Evolutionary conservation across 495 filamentous ascomycete species (phyloP).

Genomic region (Cairneyella variabilis): DNA sequence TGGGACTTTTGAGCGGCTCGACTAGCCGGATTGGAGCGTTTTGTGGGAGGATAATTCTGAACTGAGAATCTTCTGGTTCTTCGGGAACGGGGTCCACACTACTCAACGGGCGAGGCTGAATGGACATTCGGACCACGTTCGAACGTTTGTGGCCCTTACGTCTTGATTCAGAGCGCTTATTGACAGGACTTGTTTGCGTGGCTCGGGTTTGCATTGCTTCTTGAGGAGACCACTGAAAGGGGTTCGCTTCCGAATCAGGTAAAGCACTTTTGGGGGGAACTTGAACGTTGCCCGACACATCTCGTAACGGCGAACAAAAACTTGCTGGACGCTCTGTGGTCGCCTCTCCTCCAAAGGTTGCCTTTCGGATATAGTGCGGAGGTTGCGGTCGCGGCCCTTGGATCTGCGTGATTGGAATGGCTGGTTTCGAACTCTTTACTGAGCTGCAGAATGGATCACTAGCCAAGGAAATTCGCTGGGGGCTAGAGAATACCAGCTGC

Average conservation of each 20-base stretch:
- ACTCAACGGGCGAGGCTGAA: constrained; percentile 6
- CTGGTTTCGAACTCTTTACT: constrained; percentile 5
- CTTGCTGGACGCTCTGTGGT: neutral
- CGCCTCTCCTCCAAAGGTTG: constrained; percentile 7
- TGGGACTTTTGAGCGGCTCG: constrained; percentile 2
- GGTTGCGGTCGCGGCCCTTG: constrained; percentile 5
- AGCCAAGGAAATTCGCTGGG: constrained; percentile 7
- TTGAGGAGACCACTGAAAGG: constrained; percentile 20
- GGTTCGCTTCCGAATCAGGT: constrained; percentile 2
- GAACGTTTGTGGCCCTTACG: constrained; percentile 16
- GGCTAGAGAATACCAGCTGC: neutral
- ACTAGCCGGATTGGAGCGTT: neutral
- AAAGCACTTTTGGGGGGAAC: neutral
- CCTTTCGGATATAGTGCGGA: constrained; percentile 10
- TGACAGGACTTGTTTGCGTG: neutral
- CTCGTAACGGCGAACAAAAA: constrained; percentile 5
- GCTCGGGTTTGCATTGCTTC: constrained; percentile 13
- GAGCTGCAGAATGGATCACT: constrained; percentile 7
- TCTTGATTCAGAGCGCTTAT: neutral
- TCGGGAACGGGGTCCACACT: constrained; percentile 7
- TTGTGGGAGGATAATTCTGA: neutral
- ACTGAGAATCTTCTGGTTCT: constrained; percentile 4
- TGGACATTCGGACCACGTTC: constrained; percentile 13
- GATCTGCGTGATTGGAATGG: constrained; percentile 1
- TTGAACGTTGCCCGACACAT: constrained; percentile 7